Base-by-base conservation (phyloP, 1,139 yeast species). In the Nakaseomyces uthaithaninus region DNA sequence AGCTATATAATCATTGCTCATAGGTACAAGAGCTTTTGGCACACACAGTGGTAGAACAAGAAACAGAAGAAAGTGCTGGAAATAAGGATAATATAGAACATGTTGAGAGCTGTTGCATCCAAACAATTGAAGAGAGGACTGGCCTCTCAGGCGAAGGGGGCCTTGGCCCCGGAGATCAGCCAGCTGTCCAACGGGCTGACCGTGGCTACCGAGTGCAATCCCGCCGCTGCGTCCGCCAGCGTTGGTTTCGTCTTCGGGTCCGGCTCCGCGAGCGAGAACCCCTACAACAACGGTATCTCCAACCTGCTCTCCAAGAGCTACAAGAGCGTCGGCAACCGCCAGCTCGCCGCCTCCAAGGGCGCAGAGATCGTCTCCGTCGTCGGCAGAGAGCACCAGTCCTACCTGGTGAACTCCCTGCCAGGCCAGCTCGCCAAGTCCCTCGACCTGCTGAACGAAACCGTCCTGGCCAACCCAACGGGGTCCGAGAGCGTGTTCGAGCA, bases 281-380 rank as follows among this genome's bases (percentile, higher is more conserved):
- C 83, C 40, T 80, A 76, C 73, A 78, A 77, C 68, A 81, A 82
- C 53, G 94, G 94, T 74, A 74, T 80, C 42, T 72, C 89, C 42
- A 75, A 82, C 47, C 67, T 82, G 55, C 68, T 79, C 51, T 65
- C 81, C 61, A 66, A 70, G 49, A 62, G 73, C 28, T 68, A 80
- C 59, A 57, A 60, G 27, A 64, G 67, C 25, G 57, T 57, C 45
- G 51, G 52, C 33, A 39, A 42, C 27, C 42, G 45, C 6, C 53
- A 62, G 33, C 61, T 65, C 17, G 68, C 68, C 27, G 55, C 58
- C 30, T 45, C 65, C 45, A 56, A 65, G 41, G 81, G 81, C 42
- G 67, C 74, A 27, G 57, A 68, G 42, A 61, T 76, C 46, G 56
- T 71, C 28, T 54, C 75, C 36, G 58, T 63, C 43, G 72, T 68